Conservation (phyloP, 176 grass and related monocot genomes). For the Carex kokanica region DNA sequence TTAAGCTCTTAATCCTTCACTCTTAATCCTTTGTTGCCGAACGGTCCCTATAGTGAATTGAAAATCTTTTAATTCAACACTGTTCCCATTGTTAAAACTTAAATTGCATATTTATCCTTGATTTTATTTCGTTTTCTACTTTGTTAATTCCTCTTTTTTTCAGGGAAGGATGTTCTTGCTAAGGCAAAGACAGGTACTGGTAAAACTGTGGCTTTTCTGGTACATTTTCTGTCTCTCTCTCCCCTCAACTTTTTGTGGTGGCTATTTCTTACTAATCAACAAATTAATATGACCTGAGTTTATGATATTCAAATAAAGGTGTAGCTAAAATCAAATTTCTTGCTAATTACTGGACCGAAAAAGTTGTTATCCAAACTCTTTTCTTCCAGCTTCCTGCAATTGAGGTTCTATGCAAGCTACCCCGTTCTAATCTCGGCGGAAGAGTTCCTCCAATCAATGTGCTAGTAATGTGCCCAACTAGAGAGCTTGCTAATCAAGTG, state of each 20-base stretch:
- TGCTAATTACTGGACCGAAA: not conserved
- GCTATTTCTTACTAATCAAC: not conserved
- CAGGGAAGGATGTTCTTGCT: slow-evolving; percentile 96
- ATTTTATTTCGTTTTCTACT: not conserved
- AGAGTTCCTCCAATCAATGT: slow-evolving; percentile 75
- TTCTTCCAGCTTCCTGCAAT: slow-evolving; percentile 86
- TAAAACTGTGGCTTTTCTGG: slow-evolving; percentile 98
- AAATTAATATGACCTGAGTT: not conserved
- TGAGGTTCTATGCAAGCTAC: slow-evolving; percentile 70
- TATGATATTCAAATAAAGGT: slow-evolving; percentile 1
- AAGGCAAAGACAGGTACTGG: slow-evolving; percentile 99
- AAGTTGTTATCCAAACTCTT: slow-evolving; percentile 22
- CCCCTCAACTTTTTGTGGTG: not conserved
- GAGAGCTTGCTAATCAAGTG: slow-evolving; percentile 88
- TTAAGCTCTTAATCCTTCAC: too few species aligned
- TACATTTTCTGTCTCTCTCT: slow-evolving; percentile 33
- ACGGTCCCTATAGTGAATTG: not conserved
- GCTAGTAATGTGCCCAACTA: slow-evolving; percentile 75
- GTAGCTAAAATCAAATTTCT: slow-evolving; percentile 18
- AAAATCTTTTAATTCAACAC: not conserved
- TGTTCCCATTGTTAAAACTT: not conserved
- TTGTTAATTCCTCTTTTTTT: slow-evolving; percentile 18
- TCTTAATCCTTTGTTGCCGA: too few species aligned
- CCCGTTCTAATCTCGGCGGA: slow-evolving; percentile 31
- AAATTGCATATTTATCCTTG: not conserved